Base-by-base conservation (phyloP, 1,284 basidiomycete species). In the Microbotryum silenes-acaulis region DNA sequence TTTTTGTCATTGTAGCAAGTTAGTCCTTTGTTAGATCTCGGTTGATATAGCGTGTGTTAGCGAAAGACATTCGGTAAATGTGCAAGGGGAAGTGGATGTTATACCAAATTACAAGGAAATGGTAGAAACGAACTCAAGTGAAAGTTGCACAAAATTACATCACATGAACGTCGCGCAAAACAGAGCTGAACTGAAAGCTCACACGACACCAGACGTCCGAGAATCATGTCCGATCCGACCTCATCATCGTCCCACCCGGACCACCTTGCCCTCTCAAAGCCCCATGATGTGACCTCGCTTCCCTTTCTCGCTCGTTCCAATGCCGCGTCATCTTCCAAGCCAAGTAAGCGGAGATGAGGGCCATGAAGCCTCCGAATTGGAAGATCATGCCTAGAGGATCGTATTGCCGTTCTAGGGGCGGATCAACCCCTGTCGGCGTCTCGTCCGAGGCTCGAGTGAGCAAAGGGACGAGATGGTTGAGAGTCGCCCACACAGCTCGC, bases 301-400 rank as follows among this genome's bases (percentile, higher is more conserved):
- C 60, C 44, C 52, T 21, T 8, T 49, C 56, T 14, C 31, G 44
- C 3, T 62, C 59, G 6, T 59, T 54, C 65, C 57, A 61, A 42
- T 42, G 37, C 16, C 37, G 12, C 16, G 37, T 42, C 63, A 71
- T 61, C 20, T 54, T 54, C 67, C 64, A 72, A 51, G 64, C 66
- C 23, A 71, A 48, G 47, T 54, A 68, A 3, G 62, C 59, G 20
- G 70, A 68, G 10, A 67, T 49, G 0, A 63, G 46, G 3, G 69
- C 68, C 4, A 68, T 57, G 23, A 72, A 45, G 9, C 70, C 70
- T 23, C 70, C 70, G 25, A 72, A 69, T 65, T 64, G 60, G 56
- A 72, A 72, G 53, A 72, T 66, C 33, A 71, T 52, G 1, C 69
- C 68, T 3, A 72, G 54, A 9, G 70, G 66, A 45, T 66, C 68